phyloP scores from a whole-genome alignment of 352 stramenopile species.

The Nothophytophthora sp. region DNA sequence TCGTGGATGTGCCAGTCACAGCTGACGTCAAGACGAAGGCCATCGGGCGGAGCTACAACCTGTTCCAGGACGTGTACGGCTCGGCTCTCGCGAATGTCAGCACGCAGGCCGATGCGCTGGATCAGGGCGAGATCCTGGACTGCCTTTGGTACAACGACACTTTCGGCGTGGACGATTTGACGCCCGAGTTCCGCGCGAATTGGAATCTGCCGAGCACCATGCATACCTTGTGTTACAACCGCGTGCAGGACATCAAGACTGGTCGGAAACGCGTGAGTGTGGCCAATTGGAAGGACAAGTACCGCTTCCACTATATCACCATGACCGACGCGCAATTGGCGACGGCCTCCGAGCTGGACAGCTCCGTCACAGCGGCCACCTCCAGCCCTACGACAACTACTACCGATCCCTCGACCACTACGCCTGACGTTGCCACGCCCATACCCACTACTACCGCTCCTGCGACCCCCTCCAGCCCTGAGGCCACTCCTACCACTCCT shows the following conservation, averaged over 20 bases:
- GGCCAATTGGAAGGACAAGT: conserved; percentile 15
- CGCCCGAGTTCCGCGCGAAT: conserved; percentile 29
- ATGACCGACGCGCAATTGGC: conserved; percentile 19
- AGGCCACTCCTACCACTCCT: too few species aligned
- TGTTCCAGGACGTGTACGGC: conserved; percentile 34
- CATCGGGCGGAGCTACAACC: conserved; percentile 39
- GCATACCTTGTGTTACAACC: conserved; percentile 42
- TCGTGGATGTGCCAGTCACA: conserved; percentile 10
- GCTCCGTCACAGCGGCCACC: too few species aligned
- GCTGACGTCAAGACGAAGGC: conserved; percentile 23
- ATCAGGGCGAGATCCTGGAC: conserved; percentile 51
- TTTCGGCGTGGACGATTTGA: conserved; percentile 52
- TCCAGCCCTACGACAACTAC: too few species aligned
- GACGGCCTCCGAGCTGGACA: too few species aligned
- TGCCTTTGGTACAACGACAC: conserved; percentile 52
- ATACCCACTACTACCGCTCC: too few species aligned
- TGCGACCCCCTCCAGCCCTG: too few species aligned
- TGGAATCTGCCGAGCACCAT: conserved; percentile 24
- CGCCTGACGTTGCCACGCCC: too few species aligned
- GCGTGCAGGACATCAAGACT: conserved; percentile 21
- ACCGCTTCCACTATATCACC: conserved; percentile 22
- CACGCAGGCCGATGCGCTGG: conserved; percentile 29
- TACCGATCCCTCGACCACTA: too few species aligned
- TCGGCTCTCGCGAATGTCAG: conserved; percentile 7
- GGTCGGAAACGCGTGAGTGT: conserved; percentile 18